Base-by-base conservation (phyloP, 768 basidiomycete genomes). In the Daedalea quercina region DNA sequence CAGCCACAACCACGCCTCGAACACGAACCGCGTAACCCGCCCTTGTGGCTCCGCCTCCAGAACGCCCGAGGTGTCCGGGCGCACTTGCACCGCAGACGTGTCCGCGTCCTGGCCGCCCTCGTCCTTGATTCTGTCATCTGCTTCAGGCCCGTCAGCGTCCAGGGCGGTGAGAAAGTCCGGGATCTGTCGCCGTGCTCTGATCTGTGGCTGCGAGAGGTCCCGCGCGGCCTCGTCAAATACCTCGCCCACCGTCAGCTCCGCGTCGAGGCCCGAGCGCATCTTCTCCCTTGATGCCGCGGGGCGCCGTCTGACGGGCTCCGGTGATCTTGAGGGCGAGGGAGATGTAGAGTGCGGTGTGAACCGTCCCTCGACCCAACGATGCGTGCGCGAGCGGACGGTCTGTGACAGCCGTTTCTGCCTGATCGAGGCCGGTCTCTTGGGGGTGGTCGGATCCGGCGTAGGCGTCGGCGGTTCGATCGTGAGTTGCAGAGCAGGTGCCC, bases 1-100 rank as follows among this genome's bases (percentile, higher is more conserved):
- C 54, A 90, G 65, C 87, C 89, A 90, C 57, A 92, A 67, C 90
- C 90, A 92, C 20, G 87, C 64, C 69, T 90, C 86, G 46, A 92
- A 60, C 57, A 90, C 65, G 46, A 85, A 68, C 37, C 64, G 69
- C 31, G 70, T 69, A 20, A 74, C 55, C 15, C 51, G 57, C 34
- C 54, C 49, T 28, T 52, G 51, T 19, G 45, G 42, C 23, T 54
- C 55, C 23, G 49, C 28, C 3, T 45, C 52, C 25, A 45, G 41
- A 23, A 55, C 51, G 25, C 50, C 22, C 23, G 55, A 57, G 17
- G 51, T 46, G 54, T 56, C 60, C 42, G 46, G 44, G 23, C 26
- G 52, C 37, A 34, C 13, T 43, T 20, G 44, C 42, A 55, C 44
- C 8, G 48, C 52, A 19, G 48, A 20, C 26, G 23, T 20, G 25